phyloP scores from a whole-genome alignment of 495 filamentous ascomycete species.

The Annulohypoxylon maeteangense region DNA sequence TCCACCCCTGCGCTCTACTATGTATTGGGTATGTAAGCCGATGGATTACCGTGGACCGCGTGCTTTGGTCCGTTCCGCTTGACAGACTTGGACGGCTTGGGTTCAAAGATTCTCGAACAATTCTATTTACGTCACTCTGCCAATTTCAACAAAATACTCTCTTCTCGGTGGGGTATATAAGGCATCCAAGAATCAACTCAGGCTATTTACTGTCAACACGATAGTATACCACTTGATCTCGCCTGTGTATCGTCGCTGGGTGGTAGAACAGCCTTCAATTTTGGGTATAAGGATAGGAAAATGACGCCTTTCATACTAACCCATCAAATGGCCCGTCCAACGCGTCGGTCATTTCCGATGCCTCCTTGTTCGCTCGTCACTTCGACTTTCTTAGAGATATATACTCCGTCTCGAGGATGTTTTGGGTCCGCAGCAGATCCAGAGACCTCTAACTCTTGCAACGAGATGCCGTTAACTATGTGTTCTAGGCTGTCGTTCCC shows the following conservation, averaged over 20 bases:
- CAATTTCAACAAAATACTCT: background rate
- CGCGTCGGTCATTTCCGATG: background rate
- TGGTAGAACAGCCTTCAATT: background rate
- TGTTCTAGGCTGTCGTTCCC: background rate
- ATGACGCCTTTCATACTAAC: background rate
- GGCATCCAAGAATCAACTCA: background rate
- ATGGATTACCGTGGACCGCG: background rate
- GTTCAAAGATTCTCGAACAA: background rate
- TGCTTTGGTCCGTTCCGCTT: background rate
- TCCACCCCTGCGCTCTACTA: background rate
- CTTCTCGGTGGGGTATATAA: background rate
- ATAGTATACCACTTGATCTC: background rate
- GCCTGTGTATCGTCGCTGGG: background rate
- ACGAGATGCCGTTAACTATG: background rate
- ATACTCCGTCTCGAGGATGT: background rate
- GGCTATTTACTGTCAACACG: background rate
- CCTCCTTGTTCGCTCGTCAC: background rate
- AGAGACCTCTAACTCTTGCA: background rate
- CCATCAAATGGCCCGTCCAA: background rate
- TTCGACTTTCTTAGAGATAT: background rate
- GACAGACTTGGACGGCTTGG: background rate
- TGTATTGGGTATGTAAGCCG: background rate
- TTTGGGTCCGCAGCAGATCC: background rate
- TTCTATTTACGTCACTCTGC: background rate
- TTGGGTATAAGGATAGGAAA: background rate